phyloP scores from a whole-genome alignment of 2,329 filamentous ascomycete species.

The Ceratocystis papillata region DNA sequence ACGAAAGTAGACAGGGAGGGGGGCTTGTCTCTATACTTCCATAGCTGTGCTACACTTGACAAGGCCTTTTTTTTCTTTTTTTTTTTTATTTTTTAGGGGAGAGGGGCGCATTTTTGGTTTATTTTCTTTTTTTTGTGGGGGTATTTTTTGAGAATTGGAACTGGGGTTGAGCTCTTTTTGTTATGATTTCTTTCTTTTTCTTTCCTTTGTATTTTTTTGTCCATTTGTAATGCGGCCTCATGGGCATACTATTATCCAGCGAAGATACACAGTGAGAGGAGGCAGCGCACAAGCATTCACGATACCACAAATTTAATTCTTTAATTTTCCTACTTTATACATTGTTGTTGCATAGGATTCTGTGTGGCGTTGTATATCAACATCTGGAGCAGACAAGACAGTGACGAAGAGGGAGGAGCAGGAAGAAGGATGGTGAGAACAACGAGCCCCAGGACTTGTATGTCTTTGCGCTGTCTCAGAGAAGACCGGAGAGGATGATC shows the following conservation, averaged over 20 bases:
- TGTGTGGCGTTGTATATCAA: not conserved
- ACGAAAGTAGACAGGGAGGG: not conserved
- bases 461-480: not conserved
- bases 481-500: no score
- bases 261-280: not conserved
- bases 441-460: no score
- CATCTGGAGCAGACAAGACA: not conserved
- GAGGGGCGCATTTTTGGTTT: not conserved
- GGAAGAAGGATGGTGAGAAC: no score
- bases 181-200: slow-evolving; percentile 12
- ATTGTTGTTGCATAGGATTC: not conserved
- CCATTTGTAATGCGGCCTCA: no score
- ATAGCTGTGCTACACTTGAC: no score
- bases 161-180: not conserved
- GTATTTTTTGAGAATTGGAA: not conserved
- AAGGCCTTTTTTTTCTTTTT: not conserved
- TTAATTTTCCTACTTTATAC: not conserved
- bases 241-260: not conserved
- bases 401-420: no score
- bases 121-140: slow-evolving; percentile 6
- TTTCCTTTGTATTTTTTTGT: slow-evolving; percentile 2
- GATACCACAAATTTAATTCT: slow-evolving; percentile 10
- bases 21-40: not conserved
- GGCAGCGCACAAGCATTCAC: not conserved
- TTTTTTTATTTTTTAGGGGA: not conserved